Evolutionary conservation across 225 moss, liverwort and hornwort species (phyloP).

Genomic region (Physcomitrium patens): DNA sequence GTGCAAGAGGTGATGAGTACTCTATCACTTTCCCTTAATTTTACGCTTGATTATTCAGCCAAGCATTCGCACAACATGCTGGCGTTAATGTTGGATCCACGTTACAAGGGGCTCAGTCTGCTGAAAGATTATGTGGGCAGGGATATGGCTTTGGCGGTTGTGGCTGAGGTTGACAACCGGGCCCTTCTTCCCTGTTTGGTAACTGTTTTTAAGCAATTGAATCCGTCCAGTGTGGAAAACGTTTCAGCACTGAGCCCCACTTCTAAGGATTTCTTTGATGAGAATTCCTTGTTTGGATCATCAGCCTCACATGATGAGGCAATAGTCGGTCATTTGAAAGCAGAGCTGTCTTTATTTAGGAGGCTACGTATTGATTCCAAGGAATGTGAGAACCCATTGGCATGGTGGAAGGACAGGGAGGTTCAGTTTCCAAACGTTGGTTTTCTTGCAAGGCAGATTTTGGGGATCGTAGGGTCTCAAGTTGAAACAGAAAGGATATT

Average conservation of each 20-base stretch:
- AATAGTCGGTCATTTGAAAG: constrained; percentile 53
- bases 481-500: not conserved
- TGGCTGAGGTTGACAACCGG: constrained; percentile 39
- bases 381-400: constrained; percentile 55
- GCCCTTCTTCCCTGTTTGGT: constrained; percentile 53
- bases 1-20: constrained; percentile 49
- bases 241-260: constrained; percentile 47
- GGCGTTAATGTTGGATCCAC: constrained; percentile 57
- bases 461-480: not conserved
- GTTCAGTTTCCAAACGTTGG: constrained; percentile 22
- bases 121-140: constrained; percentile 55
- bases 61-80: constrained; percentile 59
- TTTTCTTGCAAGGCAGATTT: not conserved
- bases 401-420: constrained; percentile 59
- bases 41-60: constrained; percentile 42
- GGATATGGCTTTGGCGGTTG: constrained; percentile 50
- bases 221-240: constrained; percentile 47
- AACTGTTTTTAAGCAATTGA: constrained; percentile 57
- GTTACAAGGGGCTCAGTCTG: constrained; percentile 54
- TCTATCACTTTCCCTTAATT: constrained; percentile 44
- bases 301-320: constrained; percentile 56
- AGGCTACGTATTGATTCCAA: constrained; percentile 54
- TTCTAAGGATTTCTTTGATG: constrained; percentile 45
- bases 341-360: constrained; percentile 49
- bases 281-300: constrained; percentile 54